Percentiles rank a stretch among this genome's conserved stretches.
phyloP scores from a whole-genome alignment of 139 green algal genomes.

The Marvania coccoides region DNA sequence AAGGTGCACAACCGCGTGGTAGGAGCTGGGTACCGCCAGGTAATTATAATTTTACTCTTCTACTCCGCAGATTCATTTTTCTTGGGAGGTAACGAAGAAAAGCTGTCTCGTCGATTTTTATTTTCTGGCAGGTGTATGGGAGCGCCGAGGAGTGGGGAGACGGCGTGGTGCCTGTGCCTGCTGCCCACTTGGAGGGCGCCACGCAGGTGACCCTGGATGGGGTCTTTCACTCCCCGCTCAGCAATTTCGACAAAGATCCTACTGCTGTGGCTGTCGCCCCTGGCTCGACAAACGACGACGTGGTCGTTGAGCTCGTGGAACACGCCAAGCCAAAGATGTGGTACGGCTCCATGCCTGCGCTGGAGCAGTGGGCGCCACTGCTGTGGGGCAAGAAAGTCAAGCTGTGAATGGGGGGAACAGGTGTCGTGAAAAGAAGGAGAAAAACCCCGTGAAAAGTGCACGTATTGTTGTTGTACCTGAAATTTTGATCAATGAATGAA shows the following conservation, averaged over 20 bases:
- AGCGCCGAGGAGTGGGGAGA: constrained; percentile 58
- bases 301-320: not conserved
- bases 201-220: constrained; percentile 20
- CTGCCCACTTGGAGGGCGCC: constrained; percentile 16
- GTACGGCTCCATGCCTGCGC: not conserved
- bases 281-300: not conserved
- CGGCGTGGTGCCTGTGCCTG: constrained; percentile 59
- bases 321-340: not conserved
- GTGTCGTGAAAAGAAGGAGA: too few species aligned
- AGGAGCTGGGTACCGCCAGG: constrained; percentile 74
- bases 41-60: too few species aligned
- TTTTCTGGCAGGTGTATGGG: constrained; percentile 57
- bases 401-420: too few species aligned
- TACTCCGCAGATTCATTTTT: too few species aligned
- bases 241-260: too few species aligned
- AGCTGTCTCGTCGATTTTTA: not conserved
- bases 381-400: not conserved
- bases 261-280: not conserved
- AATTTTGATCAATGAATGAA: too few species aligned
- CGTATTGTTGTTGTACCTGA: too few species aligned
- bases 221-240: constrained; percentile 16
- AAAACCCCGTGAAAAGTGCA: too few species aligned
- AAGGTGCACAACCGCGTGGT: constrained; percentile 40
- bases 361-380: not conserved
- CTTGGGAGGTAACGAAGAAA: not conserved